Percentiles rank a stretch among this genome's conserved stretches.
Evolutionary conservation across 139 green algal species (phyloP).

Genomic region (Chlamydomonas incerta): DNA sequence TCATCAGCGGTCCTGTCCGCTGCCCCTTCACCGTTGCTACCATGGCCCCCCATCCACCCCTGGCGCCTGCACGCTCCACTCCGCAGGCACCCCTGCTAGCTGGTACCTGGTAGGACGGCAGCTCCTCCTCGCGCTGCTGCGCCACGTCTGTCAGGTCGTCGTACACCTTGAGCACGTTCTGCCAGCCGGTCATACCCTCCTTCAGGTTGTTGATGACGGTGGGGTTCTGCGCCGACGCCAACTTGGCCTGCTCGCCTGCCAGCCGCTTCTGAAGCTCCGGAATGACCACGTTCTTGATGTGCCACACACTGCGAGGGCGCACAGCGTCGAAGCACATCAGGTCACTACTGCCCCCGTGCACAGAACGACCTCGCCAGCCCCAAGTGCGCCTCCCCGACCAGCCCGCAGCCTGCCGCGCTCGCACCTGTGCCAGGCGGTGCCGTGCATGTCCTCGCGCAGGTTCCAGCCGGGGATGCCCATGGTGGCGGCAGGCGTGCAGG

Average conservation of each 20-base stretch:
- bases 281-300: not conserved
- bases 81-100: no score
- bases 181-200: not conserved
- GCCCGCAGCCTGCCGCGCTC: no score
- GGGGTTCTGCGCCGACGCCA: not conserved
- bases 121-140: not conserved
- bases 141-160: not conserved
- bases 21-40: no score
- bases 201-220: not conserved
- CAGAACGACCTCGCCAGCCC: no score
- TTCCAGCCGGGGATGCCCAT: not conserved
- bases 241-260: not conserved
- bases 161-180: not conserved
- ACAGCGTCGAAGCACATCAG: no score
- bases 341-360: no score
- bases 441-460: not conserved
- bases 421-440: slow-evolving; percentile 12
- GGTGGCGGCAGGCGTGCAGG: not conserved
- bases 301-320: not conserved
- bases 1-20: no score
- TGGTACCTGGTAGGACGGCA: not conserved
- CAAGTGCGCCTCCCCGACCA: no score
- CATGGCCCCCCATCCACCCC: no score
- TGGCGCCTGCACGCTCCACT: no score
- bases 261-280: not conserved